Evolutionary conservation across 176 grass and related monocot genomes (phyloP).

Genomic region (Raddia guianensis): DNA sequence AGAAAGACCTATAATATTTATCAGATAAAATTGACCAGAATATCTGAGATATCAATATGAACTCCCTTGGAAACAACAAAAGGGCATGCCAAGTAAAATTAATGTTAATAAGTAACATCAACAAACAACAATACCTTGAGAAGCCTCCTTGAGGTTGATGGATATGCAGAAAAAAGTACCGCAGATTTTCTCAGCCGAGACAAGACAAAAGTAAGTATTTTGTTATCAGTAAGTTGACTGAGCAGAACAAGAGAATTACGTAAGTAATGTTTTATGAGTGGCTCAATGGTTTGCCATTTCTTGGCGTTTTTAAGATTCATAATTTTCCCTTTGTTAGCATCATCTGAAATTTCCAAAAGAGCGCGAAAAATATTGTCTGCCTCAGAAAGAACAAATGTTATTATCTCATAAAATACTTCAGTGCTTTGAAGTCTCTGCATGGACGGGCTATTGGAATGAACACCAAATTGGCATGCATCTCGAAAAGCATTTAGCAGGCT

Average conservation of each 20-base stretch:
- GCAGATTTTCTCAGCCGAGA: slow-evolving; percentile 51
- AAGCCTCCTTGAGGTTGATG: slow-evolving; percentile 65
- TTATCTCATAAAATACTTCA: slow-evolving; percentile 67
- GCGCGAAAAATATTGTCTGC: slow-evolving; percentile 61
- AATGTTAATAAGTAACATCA: slow-evolving; percentile 30
- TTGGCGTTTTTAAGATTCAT: slow-evolving; percentile 62
- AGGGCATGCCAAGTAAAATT: slow-evolving; percentile 6
- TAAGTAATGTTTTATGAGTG: slow-evolving; percentile 80
- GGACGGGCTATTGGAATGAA: slow-evolving; percentile 48
- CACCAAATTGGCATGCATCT: slow-evolving; percentile 69
- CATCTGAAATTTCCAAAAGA: slow-evolving; percentile 67
- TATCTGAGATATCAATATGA: slow-evolving; percentile 32
- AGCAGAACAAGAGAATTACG: slow-evolving; percentile 69
- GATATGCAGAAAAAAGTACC: slow-evolving; percentile 58
- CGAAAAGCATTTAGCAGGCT: slow-evolving; percentile 78
- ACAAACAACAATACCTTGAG: slow-evolving; percentile 70
- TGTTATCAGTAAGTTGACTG: slow-evolving; percentile 79
- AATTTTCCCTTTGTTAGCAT: slow-evolving; percentile 57
- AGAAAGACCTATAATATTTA: not conserved
- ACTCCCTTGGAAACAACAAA: not conserved
- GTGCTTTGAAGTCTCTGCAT: slow-evolving; percentile 57
- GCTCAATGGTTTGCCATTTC: slow-evolving; percentile 61
- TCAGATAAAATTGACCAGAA: not conserved
- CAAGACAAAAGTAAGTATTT: slow-evolving; percentile 62
- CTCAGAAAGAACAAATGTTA: slow-evolving; percentile 73